phyloP scores from a whole-genome alignment of 1,284 basidiomycete species.

The Xerocomus cyaneibrunnescens region DNA sequence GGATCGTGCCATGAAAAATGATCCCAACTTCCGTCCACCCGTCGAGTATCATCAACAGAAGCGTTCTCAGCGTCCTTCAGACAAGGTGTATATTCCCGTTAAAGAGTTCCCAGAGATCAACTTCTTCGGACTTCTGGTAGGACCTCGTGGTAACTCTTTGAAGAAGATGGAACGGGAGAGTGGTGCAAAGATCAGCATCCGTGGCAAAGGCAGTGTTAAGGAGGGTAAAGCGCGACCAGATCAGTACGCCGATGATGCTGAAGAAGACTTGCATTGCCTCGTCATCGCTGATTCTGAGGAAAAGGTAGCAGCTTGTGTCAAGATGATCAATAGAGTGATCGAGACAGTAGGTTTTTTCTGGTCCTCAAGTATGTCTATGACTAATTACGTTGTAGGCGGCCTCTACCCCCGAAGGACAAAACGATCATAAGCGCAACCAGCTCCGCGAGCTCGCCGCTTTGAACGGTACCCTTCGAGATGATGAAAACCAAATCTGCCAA shows the following conservation, averaged over 20 bases:
- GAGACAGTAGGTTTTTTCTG: slow-evolving; percentile 74
- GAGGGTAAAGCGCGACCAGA: slow-evolving; percentile 96
- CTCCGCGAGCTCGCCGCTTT: slow-evolving; percentile 96
- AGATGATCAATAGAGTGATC: slow-evolving; percentile 96
- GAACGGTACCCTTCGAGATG: slow-evolving; percentile 98
- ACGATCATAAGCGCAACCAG: slow-evolving; percentile 99
- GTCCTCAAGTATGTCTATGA: slow-evolving; percentile 11
- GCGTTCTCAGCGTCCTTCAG: slow-evolving; percentile 86
- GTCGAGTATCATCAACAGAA: slow-evolving; percentile 95
- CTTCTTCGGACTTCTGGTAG: slow-evolving; percentile 98
- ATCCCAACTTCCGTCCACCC: slow-evolving; percentile 96
- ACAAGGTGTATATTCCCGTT: slow-evolving; percentile 99
- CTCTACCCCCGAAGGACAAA: slow-evolving; percentile 98
- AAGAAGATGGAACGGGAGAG: slow-evolving; percentile 99
- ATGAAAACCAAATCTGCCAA: slow-evolving; percentile 99
- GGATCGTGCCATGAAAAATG: slow-evolving; percentile 95
- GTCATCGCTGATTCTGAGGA: slow-evolving; percentile 92
- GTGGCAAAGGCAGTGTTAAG: slow-evolving; percentile 98
- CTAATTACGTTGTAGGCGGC: slow-evolving; percentile 67
- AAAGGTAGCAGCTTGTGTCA: slow-evolving; percentile 89
- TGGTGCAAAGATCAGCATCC: slow-evolving; percentile 97
- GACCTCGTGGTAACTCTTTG: slow-evolving; percentile 96
- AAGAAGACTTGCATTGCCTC: slow-evolving; percentile 98
- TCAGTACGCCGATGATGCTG: slow-evolving; percentile 92
- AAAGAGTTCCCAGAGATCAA: slow-evolving; percentile 99